A percentile compares a stretch with the other conserved stretches of the same genome.
Conservation (phyloP, 2,329 filamentous ascomycete genomes). For the Fusarium hostae region DNA sequence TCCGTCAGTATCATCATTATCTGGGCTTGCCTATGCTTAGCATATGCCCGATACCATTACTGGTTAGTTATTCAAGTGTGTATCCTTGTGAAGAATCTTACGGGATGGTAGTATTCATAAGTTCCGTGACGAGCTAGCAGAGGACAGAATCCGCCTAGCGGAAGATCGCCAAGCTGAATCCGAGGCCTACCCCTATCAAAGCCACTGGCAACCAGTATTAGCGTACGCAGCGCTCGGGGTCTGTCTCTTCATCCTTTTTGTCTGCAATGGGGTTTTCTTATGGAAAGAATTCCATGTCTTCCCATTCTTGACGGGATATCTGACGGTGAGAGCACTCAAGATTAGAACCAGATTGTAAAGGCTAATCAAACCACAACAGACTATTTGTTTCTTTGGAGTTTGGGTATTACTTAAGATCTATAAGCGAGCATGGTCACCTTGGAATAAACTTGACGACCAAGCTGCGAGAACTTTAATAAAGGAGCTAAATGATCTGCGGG, state of each 20-base stretch:
- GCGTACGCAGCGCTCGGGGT: background rate
- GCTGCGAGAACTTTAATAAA: background rate
- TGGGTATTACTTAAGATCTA: background rate
- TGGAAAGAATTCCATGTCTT: background rate
- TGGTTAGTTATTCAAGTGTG: background rate
- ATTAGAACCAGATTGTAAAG: no score
- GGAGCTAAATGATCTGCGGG: background rate
- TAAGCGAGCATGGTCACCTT: background rate
- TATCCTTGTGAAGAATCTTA: fast-evolving
- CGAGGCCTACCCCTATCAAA: background rate
- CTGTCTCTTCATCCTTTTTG: background rate
- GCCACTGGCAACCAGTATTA: background rate
- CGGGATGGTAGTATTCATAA: background rate
- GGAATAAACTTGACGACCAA: background rate
- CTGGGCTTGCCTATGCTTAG: background rate
- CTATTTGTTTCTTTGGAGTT: background rate
- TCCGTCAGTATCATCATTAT: background rate
- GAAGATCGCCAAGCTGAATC: background rate
- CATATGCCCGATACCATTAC: background rate
- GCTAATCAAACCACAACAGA: background rate
- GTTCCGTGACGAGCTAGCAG: background rate
- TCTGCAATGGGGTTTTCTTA: background rate
- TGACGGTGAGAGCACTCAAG: background rate
- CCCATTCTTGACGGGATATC: background rate
- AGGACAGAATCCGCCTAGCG: background rate